Evolutionary conservation across 192 early-diverging fungal genomes (phyloP).

Genomic region (Funneliformis mosseae): DNA sequence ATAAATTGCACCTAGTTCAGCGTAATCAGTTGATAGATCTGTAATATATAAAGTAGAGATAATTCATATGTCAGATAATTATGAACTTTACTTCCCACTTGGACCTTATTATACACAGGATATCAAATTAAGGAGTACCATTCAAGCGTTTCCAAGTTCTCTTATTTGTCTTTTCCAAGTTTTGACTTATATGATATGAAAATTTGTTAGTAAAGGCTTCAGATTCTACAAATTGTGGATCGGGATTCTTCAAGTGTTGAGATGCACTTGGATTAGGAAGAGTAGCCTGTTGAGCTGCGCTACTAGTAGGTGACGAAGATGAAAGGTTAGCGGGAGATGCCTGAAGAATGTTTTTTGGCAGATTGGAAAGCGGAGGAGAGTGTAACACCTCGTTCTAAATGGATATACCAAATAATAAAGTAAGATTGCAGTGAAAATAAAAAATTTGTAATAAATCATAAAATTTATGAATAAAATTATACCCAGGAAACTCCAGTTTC

Average conservation of each 20-base stretch:
- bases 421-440: neutral
- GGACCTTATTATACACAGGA: neutral
- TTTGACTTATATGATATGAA: slow-evolving; percentile 74
- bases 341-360: slow-evolving; percentile 72
- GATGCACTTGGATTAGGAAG: slow-evolving; percentile 59
- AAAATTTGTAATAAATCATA: neutral
- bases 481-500: slow-evolving; percentile 79
- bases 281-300: slow-evolving; percentile 27
- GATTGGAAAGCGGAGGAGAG: slow-evolving; percentile 65
- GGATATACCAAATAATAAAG: neutral
- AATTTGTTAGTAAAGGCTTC: slow-evolving; percentile 92
- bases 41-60: neutral
- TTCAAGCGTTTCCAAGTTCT: slow-evolving; percentile 70
- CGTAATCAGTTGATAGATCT: slow-evolving; percentile 77
- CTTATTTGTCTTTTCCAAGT: slow-evolving; percentile 73
- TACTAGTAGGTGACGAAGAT: slow-evolving; percentile 34
- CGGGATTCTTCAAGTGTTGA: slow-evolving; percentile 65
- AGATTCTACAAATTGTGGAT: slow-evolving; percentile 85
- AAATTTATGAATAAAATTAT: neutral
- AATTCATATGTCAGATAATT: neutral
- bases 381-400: slow-evolving; percentile 70
- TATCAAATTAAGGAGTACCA: slow-evolving; percentile 38
- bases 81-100: neutral
- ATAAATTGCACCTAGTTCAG: slow-evolving; percentile 89
- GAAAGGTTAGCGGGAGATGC: slow-evolving; percentile 50